A percentile compares a stretch with the other conserved stretches of the same genome.
Evolutionary conservation across 169 alveolate genomes (phyloP).

Genomic region (Eimeria maxima): DNA sequence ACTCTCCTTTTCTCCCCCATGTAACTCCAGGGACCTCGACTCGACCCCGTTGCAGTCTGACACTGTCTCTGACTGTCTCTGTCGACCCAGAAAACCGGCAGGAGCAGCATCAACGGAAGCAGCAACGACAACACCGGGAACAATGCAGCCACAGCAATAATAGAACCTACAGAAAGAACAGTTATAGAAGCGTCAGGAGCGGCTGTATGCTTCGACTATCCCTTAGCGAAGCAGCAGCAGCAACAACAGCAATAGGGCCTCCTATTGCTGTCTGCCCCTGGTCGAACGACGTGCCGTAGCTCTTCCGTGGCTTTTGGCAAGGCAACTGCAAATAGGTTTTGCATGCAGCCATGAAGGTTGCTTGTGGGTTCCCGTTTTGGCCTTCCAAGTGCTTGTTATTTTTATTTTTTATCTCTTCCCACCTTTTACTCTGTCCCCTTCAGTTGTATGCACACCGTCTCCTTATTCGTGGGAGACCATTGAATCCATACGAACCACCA

Average conservation of each 20-base stretch:
- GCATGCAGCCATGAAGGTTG: neutral
- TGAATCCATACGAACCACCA: neutral
- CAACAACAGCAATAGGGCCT: neutral
- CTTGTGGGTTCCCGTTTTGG: neutral
- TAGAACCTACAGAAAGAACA: neutral
- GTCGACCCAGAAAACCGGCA: neutral
- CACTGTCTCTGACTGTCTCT: neutral
- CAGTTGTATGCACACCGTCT: slow-evolving; percentile 19
- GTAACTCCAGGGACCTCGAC: neutral
- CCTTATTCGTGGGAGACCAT: neutral
- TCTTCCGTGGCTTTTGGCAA: neutral
- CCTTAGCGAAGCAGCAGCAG: slow-evolving; percentile 1
- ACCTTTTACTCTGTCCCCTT: neutral
- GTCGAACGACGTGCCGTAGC: neutral
- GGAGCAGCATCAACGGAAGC: slow-evolving; percentile 13
- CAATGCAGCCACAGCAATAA: neutral
- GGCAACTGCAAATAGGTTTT: neutral
- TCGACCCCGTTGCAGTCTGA: neutral
- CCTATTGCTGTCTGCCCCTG: neutral
- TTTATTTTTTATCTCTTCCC: neutral
- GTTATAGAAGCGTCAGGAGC: neutral
- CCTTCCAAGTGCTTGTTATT: neutral
- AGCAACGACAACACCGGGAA: neutral
- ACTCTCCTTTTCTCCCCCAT: neutral
- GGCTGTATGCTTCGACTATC: neutral